These are phyloP conservation scores for Arthrobotrys musiformis DNA, from an alignment of 2,329 filamentous ascomycete genomes.

Conservation along the genomic window DNA sequence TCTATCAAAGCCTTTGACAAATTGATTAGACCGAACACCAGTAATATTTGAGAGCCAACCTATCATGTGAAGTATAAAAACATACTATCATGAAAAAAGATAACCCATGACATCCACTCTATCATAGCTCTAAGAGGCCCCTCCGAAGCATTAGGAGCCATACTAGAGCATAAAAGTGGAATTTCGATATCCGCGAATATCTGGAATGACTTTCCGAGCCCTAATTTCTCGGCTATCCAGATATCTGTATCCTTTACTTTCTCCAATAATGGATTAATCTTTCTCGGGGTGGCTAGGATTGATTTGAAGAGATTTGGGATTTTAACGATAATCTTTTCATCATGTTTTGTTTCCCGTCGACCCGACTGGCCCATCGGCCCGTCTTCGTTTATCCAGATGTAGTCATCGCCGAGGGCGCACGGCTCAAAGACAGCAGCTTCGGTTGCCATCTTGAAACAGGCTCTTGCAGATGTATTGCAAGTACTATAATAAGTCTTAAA, in stretches of 20 bases:
- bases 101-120: conserved; percentile 11
- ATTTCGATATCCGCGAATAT: conserved; percentile 19
- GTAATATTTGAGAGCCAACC: no score
- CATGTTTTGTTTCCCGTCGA: not conserved
- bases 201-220: not conserved
- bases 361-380: not conserved
- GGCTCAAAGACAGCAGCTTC: no score
- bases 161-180: not conserved
- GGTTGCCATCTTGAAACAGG: no score
- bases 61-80: no score
- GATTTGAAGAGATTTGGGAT: no score
- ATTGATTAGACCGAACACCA: no score
- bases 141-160: conserved; percentile 9
- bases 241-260: not conserved
- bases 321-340: no score
- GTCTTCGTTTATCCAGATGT: not conserved
- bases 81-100: no score
- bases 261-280: conserved; percentile 7
- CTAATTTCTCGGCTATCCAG: not conserved
- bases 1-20: conserved; percentile 60
- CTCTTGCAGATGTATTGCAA: no score
- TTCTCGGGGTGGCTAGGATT: not conserved
- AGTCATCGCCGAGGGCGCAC: not conserved
- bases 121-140: conserved; percentile 3
- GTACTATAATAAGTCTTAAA: no score